Evolutionary conservation across 352 stramenopile genomes (phyloP), one percentile per base, ranked within the genome.

Genomic region (Bremia lactucae): DNA sequence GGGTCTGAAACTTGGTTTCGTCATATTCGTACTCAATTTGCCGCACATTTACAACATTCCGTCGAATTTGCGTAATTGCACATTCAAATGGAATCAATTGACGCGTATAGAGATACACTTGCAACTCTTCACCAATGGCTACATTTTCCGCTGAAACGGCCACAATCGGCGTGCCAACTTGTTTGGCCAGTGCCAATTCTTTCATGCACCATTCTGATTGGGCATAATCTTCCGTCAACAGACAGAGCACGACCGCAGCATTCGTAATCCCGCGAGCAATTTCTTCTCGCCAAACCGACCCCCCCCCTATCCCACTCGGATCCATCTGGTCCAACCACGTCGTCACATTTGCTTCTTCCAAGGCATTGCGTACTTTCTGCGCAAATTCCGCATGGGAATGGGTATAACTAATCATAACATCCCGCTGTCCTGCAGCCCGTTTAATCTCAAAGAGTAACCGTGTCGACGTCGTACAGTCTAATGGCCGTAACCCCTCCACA

Each of bases 351-450:
- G 70, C 75, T 34, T 68, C 54, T 49, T 91, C 78, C 14, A 91
- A 61, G 24, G 62, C 75, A 44, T 79, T 58, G 11, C 74, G 74
- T 46, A 87, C 59, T 34, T 84, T 80, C 3, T 64, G 61, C 3
- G 75, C 78, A 55, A 91, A 88, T 39, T 83, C 67, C 24, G 56
- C 52, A 42, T 87, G 76, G 13, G 79, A 87, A 51, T 88, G 79
- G 14, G 79, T 89, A 60, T 92, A 92, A 46, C 70, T 87, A 52
- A 92, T 92, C 76, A 92, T 89, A 10, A 92, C 79, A 34, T 92
- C 79, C 21, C 79, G 79, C 25, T 81, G 76, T 4, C 79, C 79
- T 0, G 76, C 76, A 16, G 68, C 73, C 19, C 70, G 68, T 46
- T 89, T 89, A 47, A 89, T 83, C 34, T 85, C 73, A 36, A 87